Evolutionary conservation across 1,284 basidiomycete species (phyloP), one percentile per base, ranked within the genome.

Genomic region (Hypsizygus ulmarius): DNA sequence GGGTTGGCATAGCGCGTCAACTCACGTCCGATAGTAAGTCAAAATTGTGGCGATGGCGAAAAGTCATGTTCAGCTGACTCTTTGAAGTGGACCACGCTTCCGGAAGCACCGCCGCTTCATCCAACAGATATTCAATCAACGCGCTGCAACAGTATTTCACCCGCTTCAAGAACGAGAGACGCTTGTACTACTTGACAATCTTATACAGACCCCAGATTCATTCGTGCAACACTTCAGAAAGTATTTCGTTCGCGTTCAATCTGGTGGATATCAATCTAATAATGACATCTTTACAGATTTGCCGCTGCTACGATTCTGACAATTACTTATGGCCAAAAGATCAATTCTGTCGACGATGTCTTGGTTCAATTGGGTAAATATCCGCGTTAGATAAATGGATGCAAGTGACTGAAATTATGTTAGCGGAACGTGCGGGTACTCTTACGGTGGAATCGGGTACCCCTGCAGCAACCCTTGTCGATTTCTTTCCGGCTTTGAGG

Each of bases 401-500:
- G 55, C 52, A 29, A n/a, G 4, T 55, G 60, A 40, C 57, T 54
- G 37, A 52, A 55, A 18, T 41, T 27, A 29, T 27, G 49, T 36
- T 47, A 69, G 78, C 73, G 41, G 76, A 79, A 49, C 66, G 70
- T 29, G 75, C 77, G 6, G 71, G 68, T 10, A 71, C 64, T 8
- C 67, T 74, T 39, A 79, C 78, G 3, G 67, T 76, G n/a, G 67
- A 70, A 50, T 66, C 72, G 25, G 77, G 77, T 8, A 73, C 72
- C 11, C 72, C 78, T n/a, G 76, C 74, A 29, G 73, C 75, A 11
- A 75, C 73, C 50, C 63, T 80, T 42, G 78, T 81, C 3, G 79
- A 82, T 60, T 79, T 77, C 56, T 76, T 81, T 57, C 78, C 79
- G 25, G 52, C 69, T 28, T 59, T 78, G 67, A 72, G 63, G 77